These are phyloP conservation scores for Stenogyne calaminthoides DNA, from an alignment of 305 asterid genomes.

Conservation along the genomic window DNA sequence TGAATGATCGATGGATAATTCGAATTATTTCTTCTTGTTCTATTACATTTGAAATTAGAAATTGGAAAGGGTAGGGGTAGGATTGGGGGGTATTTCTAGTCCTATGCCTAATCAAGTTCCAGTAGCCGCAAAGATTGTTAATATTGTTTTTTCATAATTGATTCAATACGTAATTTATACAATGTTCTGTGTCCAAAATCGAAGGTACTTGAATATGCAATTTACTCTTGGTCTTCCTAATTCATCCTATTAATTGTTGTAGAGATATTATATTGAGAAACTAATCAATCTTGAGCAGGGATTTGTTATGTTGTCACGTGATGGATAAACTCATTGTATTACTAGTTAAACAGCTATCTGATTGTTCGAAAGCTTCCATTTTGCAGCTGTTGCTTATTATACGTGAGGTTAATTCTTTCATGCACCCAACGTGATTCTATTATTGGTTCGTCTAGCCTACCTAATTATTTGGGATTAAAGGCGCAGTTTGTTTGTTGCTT, in stretches of 20 bases:
- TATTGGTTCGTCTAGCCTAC: too few species aligned
- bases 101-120: background rate
- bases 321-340: background rate
- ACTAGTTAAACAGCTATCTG: background rate
- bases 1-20: slow-evolving; percentile 21
- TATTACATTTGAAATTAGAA: slow-evolving; percentile 20
- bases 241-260: background rate
- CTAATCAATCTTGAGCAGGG: background rate
- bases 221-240: too few species aligned
- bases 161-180: background rate
- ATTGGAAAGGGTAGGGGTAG: background rate
- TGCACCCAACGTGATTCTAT: too few species aligned
- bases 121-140: background rate
- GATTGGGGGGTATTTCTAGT: too few species aligned
- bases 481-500: background rate
- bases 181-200: background rate
- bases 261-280: background rate
- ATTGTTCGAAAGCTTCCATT: background rate
- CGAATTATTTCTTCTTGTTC: background rate
- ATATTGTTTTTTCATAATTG: background rate
- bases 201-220: background rate
- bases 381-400: background rate
- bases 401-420: background rate
- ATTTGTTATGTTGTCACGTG: background rate
- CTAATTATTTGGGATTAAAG: too few species aligned